Percentiles rank a stretch among this genome's conserved stretches.
Evolutionary conservation across 2,329 filamentous ascomycete genomes (phyloP).

Genomic region (Aspergillus pseudoviridinutans): DNA sequence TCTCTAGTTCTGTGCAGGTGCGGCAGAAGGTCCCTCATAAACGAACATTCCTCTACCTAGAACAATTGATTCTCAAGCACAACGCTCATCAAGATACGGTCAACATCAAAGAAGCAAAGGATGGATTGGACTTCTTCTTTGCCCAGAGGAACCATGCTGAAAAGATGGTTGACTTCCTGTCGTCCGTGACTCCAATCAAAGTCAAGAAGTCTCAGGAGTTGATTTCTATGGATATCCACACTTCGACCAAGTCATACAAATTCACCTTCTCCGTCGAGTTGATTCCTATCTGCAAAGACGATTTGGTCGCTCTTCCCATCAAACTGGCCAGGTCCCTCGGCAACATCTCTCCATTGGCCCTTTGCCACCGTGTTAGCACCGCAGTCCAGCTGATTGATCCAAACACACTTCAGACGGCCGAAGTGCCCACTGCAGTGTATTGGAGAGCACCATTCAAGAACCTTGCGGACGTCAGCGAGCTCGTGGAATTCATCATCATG

Average conservation of each 20-base stretch:
- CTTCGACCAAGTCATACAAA: conserved; percentile 87
- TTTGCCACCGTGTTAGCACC: conserved; percentile 87
- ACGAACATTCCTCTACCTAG: conserved; percentile 76
- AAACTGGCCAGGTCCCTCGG: conserved; percentile 81
- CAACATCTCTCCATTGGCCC: conserved; percentile 79
- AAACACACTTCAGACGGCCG: conserved; percentile 83
- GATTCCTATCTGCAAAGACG: conserved; percentile 94
- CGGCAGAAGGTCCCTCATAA: conserved; percentile 97
- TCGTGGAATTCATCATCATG: conserved; percentile 91
- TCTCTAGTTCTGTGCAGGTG: conserved; percentile 68
- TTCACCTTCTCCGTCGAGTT: conserved; percentile 87
- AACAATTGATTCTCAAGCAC: conserved; percentile 95
- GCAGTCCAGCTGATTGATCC: conserved; percentile 87
- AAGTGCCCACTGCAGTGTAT: conserved; percentile 77
- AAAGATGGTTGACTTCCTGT: conserved; percentile 86
- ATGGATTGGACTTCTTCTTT: conserved; percentile 96
- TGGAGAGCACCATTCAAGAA: conserved; percentile 86
- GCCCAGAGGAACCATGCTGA: conserved; percentile 84
- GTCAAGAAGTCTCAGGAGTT: conserved; percentile 86
- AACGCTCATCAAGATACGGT: conserved; percentile 86
- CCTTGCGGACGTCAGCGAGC: conserved; percentile 75
- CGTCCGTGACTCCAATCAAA: conserved; percentile 72
- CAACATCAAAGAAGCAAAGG: conserved; percentile 96
- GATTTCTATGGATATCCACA: conserved; percentile 91
- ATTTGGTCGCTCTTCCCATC: conserved; percentile 87